Conservation (phyloP, 192 early-diverging fungal species). For the Coemansia sp. region DNA sequence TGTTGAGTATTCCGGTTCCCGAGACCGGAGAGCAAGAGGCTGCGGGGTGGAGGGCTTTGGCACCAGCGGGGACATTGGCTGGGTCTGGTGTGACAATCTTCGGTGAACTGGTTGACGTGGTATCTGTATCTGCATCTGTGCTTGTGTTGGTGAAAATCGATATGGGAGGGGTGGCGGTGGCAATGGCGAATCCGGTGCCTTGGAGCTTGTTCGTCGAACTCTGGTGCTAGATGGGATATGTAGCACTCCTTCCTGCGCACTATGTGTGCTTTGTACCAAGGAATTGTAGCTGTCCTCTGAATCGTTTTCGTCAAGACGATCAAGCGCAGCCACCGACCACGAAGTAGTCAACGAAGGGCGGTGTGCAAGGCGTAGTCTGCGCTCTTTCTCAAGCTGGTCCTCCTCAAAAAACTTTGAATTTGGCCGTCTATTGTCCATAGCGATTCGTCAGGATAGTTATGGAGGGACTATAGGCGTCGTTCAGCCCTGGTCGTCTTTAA, state of each 20-base stretch:
- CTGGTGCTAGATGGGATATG: neutral
- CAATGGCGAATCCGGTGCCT: constrained; percentile 22
- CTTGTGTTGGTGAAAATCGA: neutral
- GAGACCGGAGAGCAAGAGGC: constrained; percentile 3
- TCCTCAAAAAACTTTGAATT: constrained; percentile 6
- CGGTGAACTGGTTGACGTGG: neutral
- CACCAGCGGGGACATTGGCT: constrained; percentile 8
- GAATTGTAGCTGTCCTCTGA: constrained; percentile 6
- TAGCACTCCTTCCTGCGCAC: neutral
- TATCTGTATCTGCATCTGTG: neutral
- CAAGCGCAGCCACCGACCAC: constrained; percentile 27
- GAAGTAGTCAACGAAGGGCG: constrained; percentile 31
- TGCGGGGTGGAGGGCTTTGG: constrained; percentile 10
- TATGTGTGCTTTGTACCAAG: neutral
- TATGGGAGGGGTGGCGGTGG: constrained; percentile 21
- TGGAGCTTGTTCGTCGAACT: constrained; percentile 1
- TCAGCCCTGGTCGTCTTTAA: neutral
- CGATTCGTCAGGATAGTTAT: neutral
- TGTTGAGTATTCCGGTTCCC: constrained; percentile 7
- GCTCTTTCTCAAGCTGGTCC: constrained; percentile 21
- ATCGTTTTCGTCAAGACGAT: neutral
- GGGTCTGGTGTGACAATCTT: neutral
- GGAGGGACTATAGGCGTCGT: no score
- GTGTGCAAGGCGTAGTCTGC: constrained; percentile 16
- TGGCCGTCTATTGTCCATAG: constrained; percentile 2